A percentile compares a stretch with the other conserved stretches of the same genome.
Evolutionary conservation across 805 yeast species (phyloP).

Genomic region (Starmerella sp.): DNA sequence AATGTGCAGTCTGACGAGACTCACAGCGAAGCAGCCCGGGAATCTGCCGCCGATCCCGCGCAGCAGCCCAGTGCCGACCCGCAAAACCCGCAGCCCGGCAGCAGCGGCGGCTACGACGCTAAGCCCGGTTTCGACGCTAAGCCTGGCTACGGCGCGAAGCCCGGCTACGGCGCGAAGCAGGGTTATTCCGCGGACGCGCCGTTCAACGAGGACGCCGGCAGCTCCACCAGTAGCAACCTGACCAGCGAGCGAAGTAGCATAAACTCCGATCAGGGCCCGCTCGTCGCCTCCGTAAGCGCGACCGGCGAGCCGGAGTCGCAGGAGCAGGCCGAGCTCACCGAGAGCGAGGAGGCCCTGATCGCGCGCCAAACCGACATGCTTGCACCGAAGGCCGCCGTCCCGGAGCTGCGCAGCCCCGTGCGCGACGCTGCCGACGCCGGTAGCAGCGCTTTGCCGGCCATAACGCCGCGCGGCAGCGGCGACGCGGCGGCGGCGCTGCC

Average conservation of each 20-base stretch:
- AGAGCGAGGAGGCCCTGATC: slow-evolving; percentile 11
- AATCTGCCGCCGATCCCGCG: too few relatives aligned
- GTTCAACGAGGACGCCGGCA: background rate
- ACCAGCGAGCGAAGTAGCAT: background rate
- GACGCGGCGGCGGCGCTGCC: background rate
- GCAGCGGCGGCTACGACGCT: background rate
- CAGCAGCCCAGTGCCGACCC: too few relatives aligned
- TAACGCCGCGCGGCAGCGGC: background rate
- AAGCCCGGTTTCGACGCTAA: background rate
- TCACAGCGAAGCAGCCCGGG: too few relatives aligned
- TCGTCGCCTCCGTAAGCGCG: slow-evolving; percentile 5
- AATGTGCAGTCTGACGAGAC: background rate
- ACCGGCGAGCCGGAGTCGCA: slow-evolving; percentile 8
- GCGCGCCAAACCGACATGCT: slow-evolving; percentile 1
- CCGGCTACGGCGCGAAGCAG: background rate
- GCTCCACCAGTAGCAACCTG: background rate
- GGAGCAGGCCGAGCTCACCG: background rate
- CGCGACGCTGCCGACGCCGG: background rate
- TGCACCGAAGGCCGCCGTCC: slow-evolving; percentile 5
- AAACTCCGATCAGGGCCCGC: background rate
- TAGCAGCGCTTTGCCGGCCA: background rate
- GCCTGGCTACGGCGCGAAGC: background rate
- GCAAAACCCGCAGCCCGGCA: too few relatives aligned
- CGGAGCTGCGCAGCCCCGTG: background rate
- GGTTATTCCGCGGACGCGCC: background rate